Conservation (phyloP, 331 rosid species). For the Malus hybrid region DNA sequence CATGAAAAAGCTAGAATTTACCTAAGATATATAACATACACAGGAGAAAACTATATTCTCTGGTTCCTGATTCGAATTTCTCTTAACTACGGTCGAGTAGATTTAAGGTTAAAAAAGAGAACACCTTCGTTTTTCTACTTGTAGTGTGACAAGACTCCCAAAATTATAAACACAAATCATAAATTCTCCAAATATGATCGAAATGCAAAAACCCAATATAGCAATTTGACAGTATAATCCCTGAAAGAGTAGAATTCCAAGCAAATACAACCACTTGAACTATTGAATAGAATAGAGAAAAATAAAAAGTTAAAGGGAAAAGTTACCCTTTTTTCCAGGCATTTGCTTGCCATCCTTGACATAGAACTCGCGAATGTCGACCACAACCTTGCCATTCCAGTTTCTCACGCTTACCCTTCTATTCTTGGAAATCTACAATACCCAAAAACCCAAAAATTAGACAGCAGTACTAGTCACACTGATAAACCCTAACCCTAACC, state of each 20-base stretch:
- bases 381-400: slow-evolving; percentile 53
- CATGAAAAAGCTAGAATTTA: background rate
- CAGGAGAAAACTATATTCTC: background rate
- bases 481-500: too few species aligned
- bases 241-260: background rate
- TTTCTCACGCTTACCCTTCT: slow-evolving; percentile 63
- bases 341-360: slow-evolving; percentile 57
- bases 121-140: background rate
- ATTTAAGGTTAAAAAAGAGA: background rate
- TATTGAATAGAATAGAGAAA: too few species aligned
- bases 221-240: background rate
- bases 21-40: background rate
- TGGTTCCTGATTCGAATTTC: too few species aligned
- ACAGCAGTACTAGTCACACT: background rate
- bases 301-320: background rate
- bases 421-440: slow-evolving; percentile 52
- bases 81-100: background rate
- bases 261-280: background rate
- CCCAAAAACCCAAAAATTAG: background rate
- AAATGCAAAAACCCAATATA: background rate
- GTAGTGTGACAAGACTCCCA: background rate
- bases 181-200: background rate
- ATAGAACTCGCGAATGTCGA: slow-evolving; percentile 81
- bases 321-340: slow-evolving; percentile 72
- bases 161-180: background rate